phyloP scores from a whole-genome alignment of 345 rosid species.

The Boechera divaricarpa region DNA sequence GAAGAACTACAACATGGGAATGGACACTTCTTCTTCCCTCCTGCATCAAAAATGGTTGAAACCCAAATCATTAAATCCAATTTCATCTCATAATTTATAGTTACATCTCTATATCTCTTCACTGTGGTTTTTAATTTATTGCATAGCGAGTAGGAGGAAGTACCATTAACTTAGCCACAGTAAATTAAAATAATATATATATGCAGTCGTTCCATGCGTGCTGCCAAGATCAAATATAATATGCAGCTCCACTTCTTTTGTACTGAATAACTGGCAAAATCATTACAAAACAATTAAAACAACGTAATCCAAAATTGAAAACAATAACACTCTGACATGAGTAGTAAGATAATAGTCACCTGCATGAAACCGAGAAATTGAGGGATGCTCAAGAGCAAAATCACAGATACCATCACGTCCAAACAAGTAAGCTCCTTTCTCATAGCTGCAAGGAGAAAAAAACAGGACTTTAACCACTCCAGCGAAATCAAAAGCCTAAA shows the following conservation, averaged over 20 bases:
- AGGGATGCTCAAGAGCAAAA: slow-evolving; percentile 87
- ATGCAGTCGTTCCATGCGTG: slow-evolving; percentile 71
- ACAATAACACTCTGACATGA: not conserved
- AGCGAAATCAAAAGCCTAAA: slow-evolving; percentile 11
- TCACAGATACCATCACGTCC: slow-evolving; percentile 90
- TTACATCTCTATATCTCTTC: not conserved
- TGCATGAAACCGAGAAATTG: slow-evolving; percentile 93
- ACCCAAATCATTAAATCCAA: slow-evolving; percentile 7
- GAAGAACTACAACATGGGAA: not conserved
- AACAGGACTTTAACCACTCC: not conserved
- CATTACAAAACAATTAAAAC: slow-evolving; percentile 20
- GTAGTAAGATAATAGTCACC: slow-evolving; percentile 49
- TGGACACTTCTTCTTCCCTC: slow-evolving; percentile 8
- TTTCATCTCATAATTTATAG: not conserved
- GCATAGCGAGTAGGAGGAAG: too few species aligned
- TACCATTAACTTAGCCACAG: too few species aligned
- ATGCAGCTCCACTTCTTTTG: slow-evolving; percentile 79
- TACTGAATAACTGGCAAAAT: slow-evolving; percentile 78
- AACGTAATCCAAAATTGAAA: not conserved
- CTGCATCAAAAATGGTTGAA: slow-evolving; percentile 11
- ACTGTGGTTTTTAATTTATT: not conserved
- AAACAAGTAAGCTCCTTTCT: slow-evolving; percentile 97
- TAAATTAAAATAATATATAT: too few species aligned
- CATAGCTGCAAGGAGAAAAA: slow-evolving; percentile 49
- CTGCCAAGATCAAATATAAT: slow-evolving; percentile 81